Base-by-base conservation (phyloP, 768 basidiomycete genomes). In the Pleurotus djamor region DNA sequence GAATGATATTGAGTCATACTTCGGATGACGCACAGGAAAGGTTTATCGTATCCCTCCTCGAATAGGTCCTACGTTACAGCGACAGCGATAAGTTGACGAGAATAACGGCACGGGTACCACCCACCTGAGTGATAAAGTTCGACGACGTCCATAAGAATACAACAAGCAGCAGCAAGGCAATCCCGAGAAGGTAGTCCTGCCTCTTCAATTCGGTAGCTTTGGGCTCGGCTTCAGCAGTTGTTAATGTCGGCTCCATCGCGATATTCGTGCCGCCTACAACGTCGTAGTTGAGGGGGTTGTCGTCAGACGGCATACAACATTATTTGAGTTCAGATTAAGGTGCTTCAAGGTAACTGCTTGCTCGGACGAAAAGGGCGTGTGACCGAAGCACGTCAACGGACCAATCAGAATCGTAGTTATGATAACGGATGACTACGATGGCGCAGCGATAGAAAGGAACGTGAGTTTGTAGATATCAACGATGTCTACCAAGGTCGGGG, bases 81-180 rank as follows among this genome's bases (percentile, higher is more conserved):
- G n/a, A n/a, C 38, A 41, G 2, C 2, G 38, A 17, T 13, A 59
- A 7, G 8, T 14, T 58, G n/a, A n/a, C 43, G 28, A 38, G 34
- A 9, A 14, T 10, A 34, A 45, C 37, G 34, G 58, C 48, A 47
- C 14, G 37, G 13, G 8, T 43, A 8, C 21, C 35, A 52, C 72
- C 47, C 60, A 88, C 91, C 81, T 94, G 91, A 9, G 90, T 95
- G 43, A 96, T 78, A 67, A 95, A 96, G 71, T 89, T 96, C 49
- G 89, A 91, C 9, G 80, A 74, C 13, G 95, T 96, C 96, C 96
- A 98, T 10, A 97, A 80, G 37, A 92, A 61, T 38, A 94, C 92
- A 52, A 96, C 93, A 16, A 85, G 59, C 2, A 93, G 68, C 17
- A 95, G 82, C 45, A 94, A 75, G 32, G 75, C 74, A 55, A 94